Evolutionary conservation across 441 rosid species (phyloP).

Genomic region (Caryocar brasiliense): DNA sequence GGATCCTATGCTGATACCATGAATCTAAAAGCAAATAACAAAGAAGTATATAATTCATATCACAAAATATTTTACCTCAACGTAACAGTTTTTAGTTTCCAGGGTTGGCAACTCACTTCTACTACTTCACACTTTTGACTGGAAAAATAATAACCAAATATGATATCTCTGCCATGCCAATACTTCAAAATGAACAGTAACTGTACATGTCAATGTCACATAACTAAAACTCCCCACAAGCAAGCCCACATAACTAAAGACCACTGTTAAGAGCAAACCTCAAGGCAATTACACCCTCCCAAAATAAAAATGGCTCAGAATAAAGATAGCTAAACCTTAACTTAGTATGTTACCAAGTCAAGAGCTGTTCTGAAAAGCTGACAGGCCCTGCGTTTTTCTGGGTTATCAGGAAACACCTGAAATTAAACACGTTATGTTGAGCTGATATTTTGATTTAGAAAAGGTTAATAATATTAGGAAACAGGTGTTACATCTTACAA

Average conservation of each 20-base stretch:
- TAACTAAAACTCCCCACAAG: not conserved
- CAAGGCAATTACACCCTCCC: not conserved
- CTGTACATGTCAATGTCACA: no score
- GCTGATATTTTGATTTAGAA: not conserved
- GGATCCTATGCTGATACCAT: conserved; percentile 64
- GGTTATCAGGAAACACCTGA: conserved; percentile 89
- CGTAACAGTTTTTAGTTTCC: conserved; percentile 1
- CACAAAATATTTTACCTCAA: no score
- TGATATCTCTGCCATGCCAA: no score
- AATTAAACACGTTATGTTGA: conserved; percentile 6
- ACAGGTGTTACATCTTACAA: conserved; percentile 37
- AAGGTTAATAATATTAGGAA: not conserved
- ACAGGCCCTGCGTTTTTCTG: conserved; percentile 78
- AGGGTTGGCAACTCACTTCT: no score
- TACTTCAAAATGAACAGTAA: no score
- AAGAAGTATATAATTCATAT: conserved; percentile 10
- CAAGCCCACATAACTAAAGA: not conserved
- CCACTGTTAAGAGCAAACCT: not conserved
- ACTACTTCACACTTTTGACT: no score
- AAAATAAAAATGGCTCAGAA: not conserved
- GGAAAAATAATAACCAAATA: no score
- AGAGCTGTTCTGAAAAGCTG: conserved; percentile 64
- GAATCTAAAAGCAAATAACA: conserved; percentile 43
- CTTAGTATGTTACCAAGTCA: conserved; percentile 46
- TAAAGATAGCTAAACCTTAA: not conserved